Evolutionary conservation across 352 stramenopile genomes (phyloP).

Genomic region (Globisporangium paroecandrum): DNA sequence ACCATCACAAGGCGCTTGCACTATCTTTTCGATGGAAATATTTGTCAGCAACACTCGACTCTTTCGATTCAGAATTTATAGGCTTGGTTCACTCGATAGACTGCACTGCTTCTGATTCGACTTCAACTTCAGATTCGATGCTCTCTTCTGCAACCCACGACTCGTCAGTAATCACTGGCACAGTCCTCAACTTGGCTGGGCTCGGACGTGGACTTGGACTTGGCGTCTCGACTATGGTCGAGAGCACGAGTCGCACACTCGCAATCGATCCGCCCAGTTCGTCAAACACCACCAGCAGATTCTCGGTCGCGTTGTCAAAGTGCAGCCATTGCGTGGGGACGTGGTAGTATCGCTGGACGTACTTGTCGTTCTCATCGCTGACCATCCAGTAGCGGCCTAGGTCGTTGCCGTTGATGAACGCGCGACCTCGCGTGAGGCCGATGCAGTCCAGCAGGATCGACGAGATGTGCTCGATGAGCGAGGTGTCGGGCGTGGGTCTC

Average conservation of each 20-base stretch:
- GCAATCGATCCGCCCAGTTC: slow-evolving; percentile 47
- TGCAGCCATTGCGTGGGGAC: slow-evolving; percentile 55
- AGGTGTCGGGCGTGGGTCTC: slow-evolving; percentile 7
- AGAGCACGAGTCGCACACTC: slow-evolving; percentile 47
- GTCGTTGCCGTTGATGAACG: slow-evolving; percentile 64
- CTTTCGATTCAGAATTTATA: not conserved
- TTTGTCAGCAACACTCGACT: not conserved
- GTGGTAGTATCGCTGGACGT: slow-evolving; percentile 70
- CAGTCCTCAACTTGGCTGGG: not conserved
- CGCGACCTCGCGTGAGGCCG: slow-evolving; percentile 53
- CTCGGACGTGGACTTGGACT: not conserved
- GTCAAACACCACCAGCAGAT: slow-evolving; percentile 63
- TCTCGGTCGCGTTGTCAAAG: slow-evolving; percentile 23
- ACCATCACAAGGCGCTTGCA: not conserved
- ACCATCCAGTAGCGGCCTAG: slow-evolving; percentile 71
- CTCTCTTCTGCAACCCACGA: not conserved
- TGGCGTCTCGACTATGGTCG: slow-evolving; percentile 34
- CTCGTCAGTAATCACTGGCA: not conserved
- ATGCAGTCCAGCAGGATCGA: slow-evolving; percentile 59
- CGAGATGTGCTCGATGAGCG: slow-evolving; percentile 24
- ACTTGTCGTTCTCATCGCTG: slow-evolving; percentile 36
- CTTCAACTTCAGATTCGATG: not conserved
- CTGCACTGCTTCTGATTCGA: not conserved
- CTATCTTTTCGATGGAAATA: not conserved
- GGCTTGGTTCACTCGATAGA: not conserved